Evolutionary conservation across 305 asterid species (phyloP).

Genomic region (Solanum aculeatissimum): DNA sequence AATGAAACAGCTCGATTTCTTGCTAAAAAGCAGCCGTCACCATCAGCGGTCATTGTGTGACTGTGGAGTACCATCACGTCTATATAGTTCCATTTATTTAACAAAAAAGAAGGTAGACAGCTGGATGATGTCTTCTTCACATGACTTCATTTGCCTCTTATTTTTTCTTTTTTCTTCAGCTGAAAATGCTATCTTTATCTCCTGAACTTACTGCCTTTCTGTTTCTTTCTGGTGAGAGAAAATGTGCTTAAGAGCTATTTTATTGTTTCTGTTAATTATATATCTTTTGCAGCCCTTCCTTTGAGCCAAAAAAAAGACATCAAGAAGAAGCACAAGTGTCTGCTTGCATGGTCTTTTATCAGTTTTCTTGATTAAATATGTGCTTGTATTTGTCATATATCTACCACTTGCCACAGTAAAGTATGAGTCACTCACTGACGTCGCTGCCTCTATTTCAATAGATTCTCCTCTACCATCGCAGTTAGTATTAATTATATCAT

Average conservation of each 20-base stretch:
- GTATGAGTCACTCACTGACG: not conserved
- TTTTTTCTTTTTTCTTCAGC: not conserved
- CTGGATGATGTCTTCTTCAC: not conserved
- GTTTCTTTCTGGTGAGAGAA: not conserved
- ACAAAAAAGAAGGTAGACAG: not conserved
- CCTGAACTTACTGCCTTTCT: not conserved
- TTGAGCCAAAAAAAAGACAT: not conserved
- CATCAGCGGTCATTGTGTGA: not conserved
- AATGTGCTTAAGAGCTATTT: not conserved
- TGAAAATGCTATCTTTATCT: not conserved
- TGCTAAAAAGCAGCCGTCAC: not conserved
- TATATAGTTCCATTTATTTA: not conserved
- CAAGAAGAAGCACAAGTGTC: conserved; percentile 7
- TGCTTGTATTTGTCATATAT: conserved; percentile 10
- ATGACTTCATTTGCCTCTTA: not conserved
- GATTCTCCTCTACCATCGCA: not conserved
- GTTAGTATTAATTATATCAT: not conserved
- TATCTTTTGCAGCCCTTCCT: not conserved
- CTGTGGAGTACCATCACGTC: not conserved
- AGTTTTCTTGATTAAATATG: not conserved
- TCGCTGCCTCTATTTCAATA: not conserved
- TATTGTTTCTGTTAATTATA: not conserved
- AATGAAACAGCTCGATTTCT: not conserved
- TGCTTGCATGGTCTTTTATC: conserved; percentile 24
- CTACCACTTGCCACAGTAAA: conserved; percentile 7